phyloP scores from a whole-genome alignment of 1,139 yeast genomes.

The Kodamaea sp. region DNA sequence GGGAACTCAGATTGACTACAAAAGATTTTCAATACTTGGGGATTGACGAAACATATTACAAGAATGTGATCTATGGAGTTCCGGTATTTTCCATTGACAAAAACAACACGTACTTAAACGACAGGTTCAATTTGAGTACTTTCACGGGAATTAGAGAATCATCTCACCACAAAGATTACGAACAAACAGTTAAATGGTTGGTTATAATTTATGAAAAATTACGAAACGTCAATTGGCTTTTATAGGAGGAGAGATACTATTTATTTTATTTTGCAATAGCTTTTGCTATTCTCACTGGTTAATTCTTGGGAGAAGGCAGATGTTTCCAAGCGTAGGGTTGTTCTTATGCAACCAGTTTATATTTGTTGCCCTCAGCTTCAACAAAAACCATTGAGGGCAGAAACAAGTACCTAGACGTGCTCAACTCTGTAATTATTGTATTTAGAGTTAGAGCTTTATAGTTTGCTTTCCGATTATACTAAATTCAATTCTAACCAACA shows the following conservation, averaged over 20 bases:
- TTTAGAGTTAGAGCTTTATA: too few relatives aligned
- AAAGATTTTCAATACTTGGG: constrained; percentile 27
- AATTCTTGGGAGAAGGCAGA: too few relatives aligned
- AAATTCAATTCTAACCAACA: too few relatives aligned
- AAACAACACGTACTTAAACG: constrained; percentile 8
- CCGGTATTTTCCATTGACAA: constrained; percentile 15
- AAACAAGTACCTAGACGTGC: too few relatives aligned
- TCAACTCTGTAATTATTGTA: too few relatives aligned
- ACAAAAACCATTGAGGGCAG: too few relatives aligned
- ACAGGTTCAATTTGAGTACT: constrained; percentile 19
- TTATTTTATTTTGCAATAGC: too few relatives aligned
- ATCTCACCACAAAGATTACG: constrained; percentile 25
- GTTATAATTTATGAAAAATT: constrained; percentile 32
- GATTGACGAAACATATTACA: constrained; percentile 18
- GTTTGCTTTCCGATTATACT: too few relatives aligned
- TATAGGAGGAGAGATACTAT: constrained; percentile 2
- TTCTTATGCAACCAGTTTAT: too few relatives aligned
- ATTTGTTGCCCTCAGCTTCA: too few relatives aligned
- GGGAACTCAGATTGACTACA: constrained; percentile 24
- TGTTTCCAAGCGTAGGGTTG: too few relatives aligned
- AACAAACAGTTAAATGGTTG: constrained; percentile 29
- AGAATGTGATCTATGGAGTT: constrained; percentile 28
- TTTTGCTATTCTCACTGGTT: too few relatives aligned
- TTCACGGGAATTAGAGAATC: constrained; percentile 30
- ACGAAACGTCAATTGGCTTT: constrained; percentile 13